A percentile compares a stretch with the other conserved stretches of the same genome.
phyloP scores from a whole-genome alignment of 768 basidiomycete species.

The Clitopilus hobsonii region DNA sequence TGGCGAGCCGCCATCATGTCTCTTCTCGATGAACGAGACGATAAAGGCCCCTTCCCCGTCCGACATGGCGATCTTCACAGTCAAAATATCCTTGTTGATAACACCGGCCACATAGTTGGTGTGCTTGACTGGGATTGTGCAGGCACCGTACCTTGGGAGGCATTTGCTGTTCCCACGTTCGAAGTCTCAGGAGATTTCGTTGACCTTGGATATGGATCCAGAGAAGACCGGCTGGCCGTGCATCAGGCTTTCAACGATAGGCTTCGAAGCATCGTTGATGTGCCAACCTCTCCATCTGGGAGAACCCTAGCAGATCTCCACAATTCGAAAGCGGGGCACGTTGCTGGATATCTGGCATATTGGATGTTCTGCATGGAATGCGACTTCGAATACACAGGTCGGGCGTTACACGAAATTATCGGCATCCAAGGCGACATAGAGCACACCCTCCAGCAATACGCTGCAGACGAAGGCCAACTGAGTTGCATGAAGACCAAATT shows the following conservation, averaged over 20 bases:
- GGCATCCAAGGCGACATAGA: constrained; percentile 17
- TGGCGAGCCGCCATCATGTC: constrained; percentile 39
- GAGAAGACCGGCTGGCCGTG: constrained; percentile 22
- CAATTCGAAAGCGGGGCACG: constrained; percentile 35
- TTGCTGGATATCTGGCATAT: constrained; percentile 35
- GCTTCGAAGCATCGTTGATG: constrained; percentile 22
- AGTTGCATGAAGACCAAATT: not conserved
- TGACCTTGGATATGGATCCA: constrained; percentile 16
- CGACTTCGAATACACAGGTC: constrained; percentile 36
- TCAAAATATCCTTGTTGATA: constrained; percentile 36
- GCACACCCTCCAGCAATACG: constrained; percentile 16
- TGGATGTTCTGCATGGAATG: constrained; percentile 41
- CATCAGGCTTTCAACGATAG: constrained; percentile 27
- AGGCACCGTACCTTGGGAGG: constrained; percentile 39
- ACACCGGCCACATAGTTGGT: constrained; percentile 34
- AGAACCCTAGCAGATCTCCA: constrained; percentile 34
- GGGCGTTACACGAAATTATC: constrained; percentile 25
- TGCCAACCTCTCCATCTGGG: constrained; percentile 26
- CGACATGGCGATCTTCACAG: constrained; percentile 38
- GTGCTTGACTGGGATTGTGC: constrained; percentile 41
- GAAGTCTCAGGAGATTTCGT: constrained; percentile 35
- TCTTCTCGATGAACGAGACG: constrained; percentile 32
- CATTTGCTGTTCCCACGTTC: constrained; percentile 36
- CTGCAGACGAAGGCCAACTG: not conserved
- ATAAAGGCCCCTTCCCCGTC: constrained; percentile 35